Base-by-base conservation (phyloP, 306 rosid species). In the Sphenostylis stenocarpa region DNA sequence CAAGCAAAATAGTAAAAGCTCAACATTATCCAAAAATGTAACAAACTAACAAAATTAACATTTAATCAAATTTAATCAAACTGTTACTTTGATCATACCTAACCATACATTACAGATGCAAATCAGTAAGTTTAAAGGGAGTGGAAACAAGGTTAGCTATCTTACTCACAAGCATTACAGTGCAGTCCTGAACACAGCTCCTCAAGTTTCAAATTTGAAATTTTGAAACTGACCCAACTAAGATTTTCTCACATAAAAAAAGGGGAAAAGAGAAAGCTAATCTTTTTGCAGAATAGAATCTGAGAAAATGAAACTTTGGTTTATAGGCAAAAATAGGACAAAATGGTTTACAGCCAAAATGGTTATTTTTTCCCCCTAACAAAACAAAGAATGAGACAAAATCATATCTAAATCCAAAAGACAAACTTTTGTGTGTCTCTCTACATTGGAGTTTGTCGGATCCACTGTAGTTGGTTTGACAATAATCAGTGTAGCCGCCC, bases 81-180 rank as follows among this genome's bases (percentile, higher is more conserved):
- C 15, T 16, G 75, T 41, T 38, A 23, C 39, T 15, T 39, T 39
- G 17, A n/a, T 43, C 24, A 21, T 23, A 5, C 7, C 61, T 31
- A 23, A 17, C 43, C 20, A 70, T 63, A 45, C 24, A 23, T 48
- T 34, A 19, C 56, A 38, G 72, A 86, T 74, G 82, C 80, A 77
- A 62, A 73, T 73, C 17, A 60, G 61, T 4, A 34, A 76, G 28
- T 41, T 70, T 44, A 65, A 19, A 56, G 20, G 56, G 8, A 53
- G 41, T 26, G 43, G 16, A 66, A 44, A 29, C 2, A 20, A 36
- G 62, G 38, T 5, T 34, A 49, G 26, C 15, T 34, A 67, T 13
- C 55, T 26, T 57, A 68, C 81, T 60, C 44, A 45, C 34, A 26
- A 58, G 60, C 66, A 80, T 55, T 60, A 24, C 49, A 73, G 47